Evolutionary conservation across 116 monocot genomes (phyloP).

Genomic region (Papilionanthe hybrid): DNA sequence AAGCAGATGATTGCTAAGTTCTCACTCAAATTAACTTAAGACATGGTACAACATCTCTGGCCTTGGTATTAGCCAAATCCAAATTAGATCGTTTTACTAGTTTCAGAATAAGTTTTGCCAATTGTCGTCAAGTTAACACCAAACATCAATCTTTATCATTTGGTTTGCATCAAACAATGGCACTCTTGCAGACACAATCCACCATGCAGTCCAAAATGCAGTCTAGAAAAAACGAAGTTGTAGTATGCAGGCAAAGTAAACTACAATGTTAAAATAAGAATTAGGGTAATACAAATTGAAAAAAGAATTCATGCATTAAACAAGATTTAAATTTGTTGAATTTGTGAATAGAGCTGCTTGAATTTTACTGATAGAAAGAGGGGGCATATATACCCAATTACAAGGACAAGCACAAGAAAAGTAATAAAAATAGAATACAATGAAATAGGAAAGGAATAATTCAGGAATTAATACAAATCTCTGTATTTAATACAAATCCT

Average conservation of each 20-base stretch:
- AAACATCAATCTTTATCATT: neutral
- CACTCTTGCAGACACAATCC: no score
- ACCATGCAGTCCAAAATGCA: neutral
- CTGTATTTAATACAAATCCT: no score
- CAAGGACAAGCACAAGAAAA: no score
- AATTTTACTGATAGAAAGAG: neutral
- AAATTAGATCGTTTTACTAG: neutral
- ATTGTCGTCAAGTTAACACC: neutral
- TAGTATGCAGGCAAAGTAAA: no score
- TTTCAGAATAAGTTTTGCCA: neutral
- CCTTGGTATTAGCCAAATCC: neutral
- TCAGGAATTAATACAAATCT: no score
- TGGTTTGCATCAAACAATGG: no score
- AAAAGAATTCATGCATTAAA: neutral
- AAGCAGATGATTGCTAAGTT: neutral
- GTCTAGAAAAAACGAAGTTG: neutral
- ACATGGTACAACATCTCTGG: neutral
- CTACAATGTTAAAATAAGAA: neutral
- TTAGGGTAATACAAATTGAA: neutral
- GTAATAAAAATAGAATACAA: no score
- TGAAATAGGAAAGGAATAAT: no score
- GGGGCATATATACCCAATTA: no score
- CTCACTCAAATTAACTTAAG: neutral
- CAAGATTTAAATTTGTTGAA: neutral
- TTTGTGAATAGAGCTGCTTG: no score